A percentile compares a stretch with the other conserved stretches of the same genome.
phyloP scores from a whole-genome alignment of 2,329 filamentous ascomycete genomes.

The Juglanconis oblonga region DNA sequence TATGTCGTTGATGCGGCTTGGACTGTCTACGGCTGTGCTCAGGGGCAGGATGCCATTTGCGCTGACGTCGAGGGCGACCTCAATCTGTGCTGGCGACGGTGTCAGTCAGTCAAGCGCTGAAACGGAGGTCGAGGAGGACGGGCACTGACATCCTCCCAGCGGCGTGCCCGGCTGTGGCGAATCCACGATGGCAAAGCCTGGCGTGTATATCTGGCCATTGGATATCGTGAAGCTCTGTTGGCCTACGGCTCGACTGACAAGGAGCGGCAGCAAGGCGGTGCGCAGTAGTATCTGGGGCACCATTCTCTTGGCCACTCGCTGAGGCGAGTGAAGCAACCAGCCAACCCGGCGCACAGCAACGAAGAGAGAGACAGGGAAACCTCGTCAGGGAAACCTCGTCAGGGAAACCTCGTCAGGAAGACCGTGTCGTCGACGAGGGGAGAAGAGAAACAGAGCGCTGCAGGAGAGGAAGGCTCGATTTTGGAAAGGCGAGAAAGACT shows the following conservation, averaged over 20 bases:
- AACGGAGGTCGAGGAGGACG: not conserved
- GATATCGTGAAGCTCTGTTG: conserved; percentile 52
- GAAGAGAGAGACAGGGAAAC: no score
- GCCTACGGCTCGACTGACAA: conserved; percentile 28
- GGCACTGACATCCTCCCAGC: conserved; percentile 55
- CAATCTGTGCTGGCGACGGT: conserved; percentile 49
- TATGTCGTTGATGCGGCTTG: conserved; percentile 60
- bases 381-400: no score
- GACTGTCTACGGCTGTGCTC: conserved; percentile 49
- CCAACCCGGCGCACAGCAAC: no score
- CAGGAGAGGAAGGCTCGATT: no score
- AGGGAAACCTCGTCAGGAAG: no score
- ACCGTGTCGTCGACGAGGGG: no score
- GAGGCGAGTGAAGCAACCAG: not conserved
- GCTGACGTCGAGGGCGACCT: conserved; percentile 65
- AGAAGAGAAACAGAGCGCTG: no score
- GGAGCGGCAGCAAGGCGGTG: conserved; percentile 24
- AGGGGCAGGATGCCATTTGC: conserved; percentile 62
- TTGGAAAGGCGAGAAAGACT: no score
- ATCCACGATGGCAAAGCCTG: conserved; percentile 65
- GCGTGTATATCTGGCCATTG: conserved; percentile 67
- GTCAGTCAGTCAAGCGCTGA: not conserved
- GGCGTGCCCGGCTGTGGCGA: conserved; percentile 64
- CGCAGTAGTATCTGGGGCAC: not conserved
- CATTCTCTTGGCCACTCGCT: not conserved